Base-by-base conservation (phyloP, 176 grass and related monocot species). In the Panicum miliaceum region DNA sequence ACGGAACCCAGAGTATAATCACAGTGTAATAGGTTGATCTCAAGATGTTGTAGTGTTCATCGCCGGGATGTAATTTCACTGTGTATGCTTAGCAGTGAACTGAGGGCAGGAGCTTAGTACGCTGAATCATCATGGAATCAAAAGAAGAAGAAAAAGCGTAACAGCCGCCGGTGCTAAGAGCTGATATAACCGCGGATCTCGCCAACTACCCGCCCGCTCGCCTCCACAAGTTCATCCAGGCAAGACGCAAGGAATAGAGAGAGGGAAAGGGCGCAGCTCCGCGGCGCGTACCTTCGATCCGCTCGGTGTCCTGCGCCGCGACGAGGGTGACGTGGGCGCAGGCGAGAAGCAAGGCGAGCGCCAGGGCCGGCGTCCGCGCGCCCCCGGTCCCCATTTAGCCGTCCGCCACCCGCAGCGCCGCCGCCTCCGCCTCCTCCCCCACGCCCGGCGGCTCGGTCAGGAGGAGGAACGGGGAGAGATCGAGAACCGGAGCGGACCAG, bases 271-370 rank as follows among this genome's bases (percentile, higher is more conserved):
- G 16, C 43, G 71, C 50, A 82, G 41, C 3, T 0, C 58, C 15
- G n/a, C 8, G 27, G 0, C 0, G 72, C 64, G 15, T 60, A 90
- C 89, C 89, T 90, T 90, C 89, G 74, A 90, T 87, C 75, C 89
- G 82, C 89, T 90, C 89, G 67, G 89, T 90, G 34, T 90, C 84
- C 84, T 90, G 89, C 50, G 74, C 84, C 26, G 43, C 43, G 32
- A 53, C 63, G 5, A 6, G 12, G 4, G 32, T 81, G 51, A 50
- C 64, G 19, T 4, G 34, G 4, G 64, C 71, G 73, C 41, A 81
- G 48, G 58, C 54, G 36, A 90, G 66, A 38, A 86, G 73, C 57
- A 78, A n/a, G 47, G 73, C 83, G 47, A 90, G 65, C 73, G 79
- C 83, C 25, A 65, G 34, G 12, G 84, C 65, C 27, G 62, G 43